Base-by-base conservation (phyloP, 225 moss, liverwort and hornwort species). In the Physcomitrellopsis africana region DNA sequence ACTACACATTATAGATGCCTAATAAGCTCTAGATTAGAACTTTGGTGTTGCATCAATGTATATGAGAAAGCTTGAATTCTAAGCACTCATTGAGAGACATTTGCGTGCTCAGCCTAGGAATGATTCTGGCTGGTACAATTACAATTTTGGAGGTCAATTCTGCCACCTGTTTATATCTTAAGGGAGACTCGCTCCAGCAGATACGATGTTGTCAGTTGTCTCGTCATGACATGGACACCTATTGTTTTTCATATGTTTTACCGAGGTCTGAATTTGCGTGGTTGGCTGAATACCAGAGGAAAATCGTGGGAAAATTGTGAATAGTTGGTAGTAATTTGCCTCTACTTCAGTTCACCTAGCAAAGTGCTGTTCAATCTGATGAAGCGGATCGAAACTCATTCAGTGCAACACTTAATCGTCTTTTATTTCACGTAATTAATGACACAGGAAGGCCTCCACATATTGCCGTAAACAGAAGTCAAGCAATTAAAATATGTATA, bases 1-100 rank as follows among this genome's bases (percentile, higher is more conserved):
- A 24, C 71, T 45, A 18, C 79, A 32, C 23, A 70, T 82, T 49
- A 42, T 74, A 63, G 69, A 37, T 37, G 32, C 2, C 32, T 5
- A 47, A 46, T 47, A 23, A 17, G 63, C 52, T 75, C 54, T 59
- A 65, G 65, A 55, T 20, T 62, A 19, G n/a, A 45, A 54, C 32
- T 47, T 23, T 65, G 74, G 66, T 84, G 69, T 52, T 77, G 51
- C 53, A 60, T 46, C 23, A 65, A 60, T 0, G 56, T 66, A 58
- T 52, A 72, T 74, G 85, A 79, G 78, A 76, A 85, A 76, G 78
- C 78, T 75, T 85, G 70, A 75, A 32, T 63, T 76, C 68, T 76
- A 77, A 85, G 85, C 81, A 81, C 77, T 85, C 81, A 68, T 76
- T 79, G 64, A 81, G 59, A 63, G 67, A 81, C 72, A 78, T 72